Evolutionary conservation across 2,329 filamentous ascomycete species (phyloP), one percentile per base, ranked within the genome.

Genomic region (Mycosphaerella sp.): DNA sequence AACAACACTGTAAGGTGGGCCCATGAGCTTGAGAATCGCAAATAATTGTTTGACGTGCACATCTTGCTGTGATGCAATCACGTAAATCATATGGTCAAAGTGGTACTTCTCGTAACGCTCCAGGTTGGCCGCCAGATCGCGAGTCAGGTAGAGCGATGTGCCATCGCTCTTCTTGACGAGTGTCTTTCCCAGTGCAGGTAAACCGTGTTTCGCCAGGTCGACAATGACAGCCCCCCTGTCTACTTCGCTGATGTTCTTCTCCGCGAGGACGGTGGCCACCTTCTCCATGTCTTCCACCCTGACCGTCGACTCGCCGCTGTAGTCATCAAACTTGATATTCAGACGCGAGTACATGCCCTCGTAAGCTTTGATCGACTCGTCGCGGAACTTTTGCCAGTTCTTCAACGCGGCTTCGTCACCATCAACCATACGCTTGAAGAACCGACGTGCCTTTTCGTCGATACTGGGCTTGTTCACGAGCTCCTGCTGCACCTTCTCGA

Each of bases 361-460:
- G 70, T 84, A 84, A 64, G 81, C 80, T 56, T 78, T 73, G 59
- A 84, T 84, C 57, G 78, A 82, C 40, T 82, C 70, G 45, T 82
- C 78, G 65, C 81, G 74, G 75, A 84, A 84, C 53, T 77, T 74
- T 63, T 76, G 76, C 81, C 81, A 85, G 52, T 84, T 74, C 17
- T 75, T 74, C 39, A 84, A 71, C 4, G 80, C 80, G 34, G 77
- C 73, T 30, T 73, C 65, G 58, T 84, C 77, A 27, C 80, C 78
- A 44, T 84, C 80, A 50, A 80, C 79, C 81, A 85, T 84, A 59
- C 78, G 78, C 73, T 82, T 84, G 73, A 85, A 85, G 67, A 83
- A 84, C 44, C 78, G 75, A 64, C 86, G 82, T 45, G 86, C 86
- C 70, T 86, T 82, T 72, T 89, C 85, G 62, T 89, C 86, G 13